phyloP scores from a whole-genome alignment of 2,329 filamentous ascomycete genomes.

The Sordariomycetes sp. region DNA sequence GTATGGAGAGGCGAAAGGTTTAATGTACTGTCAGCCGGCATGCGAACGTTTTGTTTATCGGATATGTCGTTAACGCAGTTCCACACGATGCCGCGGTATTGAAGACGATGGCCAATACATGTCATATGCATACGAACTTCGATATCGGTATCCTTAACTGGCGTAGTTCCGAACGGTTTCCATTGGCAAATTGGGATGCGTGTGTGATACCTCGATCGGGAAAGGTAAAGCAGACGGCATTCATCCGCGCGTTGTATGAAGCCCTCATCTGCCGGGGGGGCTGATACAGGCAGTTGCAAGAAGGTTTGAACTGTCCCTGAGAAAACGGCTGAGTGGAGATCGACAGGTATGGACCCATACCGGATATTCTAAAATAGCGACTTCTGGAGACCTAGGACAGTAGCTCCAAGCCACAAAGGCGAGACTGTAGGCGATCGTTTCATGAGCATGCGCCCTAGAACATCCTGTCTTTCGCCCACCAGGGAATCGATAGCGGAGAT shows the following conservation, averaged over 20 bases:
- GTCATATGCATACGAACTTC: conserved; percentile 14
- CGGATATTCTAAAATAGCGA: conserved; percentile 10
- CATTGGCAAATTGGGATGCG: conserved; percentile 13
- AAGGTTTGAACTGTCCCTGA: conserved; percentile 14
- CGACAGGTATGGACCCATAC: conserved; percentile 12
- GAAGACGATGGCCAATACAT: conserved; percentile 12
- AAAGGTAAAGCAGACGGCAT: conserved; percentile 15
- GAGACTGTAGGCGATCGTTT: conserved; percentile 11
- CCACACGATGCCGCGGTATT: conserved; percentile 11
- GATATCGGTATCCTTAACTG: conserved; percentile 13
- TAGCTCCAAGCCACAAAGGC: conserved; percentile 14
- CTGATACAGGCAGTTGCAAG: conserved; percentile 12
- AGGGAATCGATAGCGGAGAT: conserved; percentile 12
- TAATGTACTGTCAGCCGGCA: not conserved
- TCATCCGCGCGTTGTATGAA: conserved; percentile 12
- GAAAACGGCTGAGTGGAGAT: conserved; percentile 15
- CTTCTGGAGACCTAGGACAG: conserved; percentile 10
- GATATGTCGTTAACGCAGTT: conserved; percentile 6
- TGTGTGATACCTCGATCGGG: conserved; percentile 10
- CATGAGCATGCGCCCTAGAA: conserved; percentile 14
- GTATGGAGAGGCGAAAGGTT: not conserved
- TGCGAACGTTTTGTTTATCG: not conserved
- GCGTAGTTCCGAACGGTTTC: conserved; percentile 15
- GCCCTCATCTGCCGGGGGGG: conserved; percentile 7
- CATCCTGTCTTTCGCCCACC: conserved; percentile 5